Base-by-base conservation (phyloP, 768 basidiomycete species). In the Tephrocybe sp. region DNA sequence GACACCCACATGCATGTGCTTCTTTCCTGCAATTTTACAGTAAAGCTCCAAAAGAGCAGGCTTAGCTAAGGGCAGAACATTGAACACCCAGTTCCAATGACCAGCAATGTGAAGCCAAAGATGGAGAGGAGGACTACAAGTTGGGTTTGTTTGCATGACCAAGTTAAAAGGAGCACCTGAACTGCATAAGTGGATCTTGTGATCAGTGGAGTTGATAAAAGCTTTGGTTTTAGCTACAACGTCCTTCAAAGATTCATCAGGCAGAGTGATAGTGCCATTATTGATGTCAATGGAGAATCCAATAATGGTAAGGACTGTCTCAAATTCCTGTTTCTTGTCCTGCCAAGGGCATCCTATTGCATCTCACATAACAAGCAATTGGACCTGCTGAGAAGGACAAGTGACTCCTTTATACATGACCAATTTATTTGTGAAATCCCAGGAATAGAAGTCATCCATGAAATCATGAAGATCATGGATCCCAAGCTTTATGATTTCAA, bases 241-340 rank as follows among this genome's bases (percentile, higher is more conserved):
- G 2, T 60, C 49, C 0, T 4, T 3, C 0, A 56, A 21, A 0
- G 60, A 61, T 0, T 64, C 53, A 0, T 42, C 27, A 0, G 59
- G 47, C 24, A 72, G 55, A 0, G 53, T 53, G 5, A 69, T 63
- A 0, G 49, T 22, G 32, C 71, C 68, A 0, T 18, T 1, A 6
- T 61, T 57, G 0, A 60, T 57, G 24, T 73, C 58, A 1, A 74
- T 61, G 9, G 54, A 56, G 35, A 75, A 72, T 0, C 72, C 70
- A 38, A 74, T 71, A 28, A 74, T 63, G 11, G 58, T 62, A 0
- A 71, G 51, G 2, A 9, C 15, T 0, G 9, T 1, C 0, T 64
- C 66, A 45, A 51, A 60, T 5, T 65, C 45, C 47, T 70, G 64
- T 48, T 69, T 70, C 15, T 24, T n/a, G 11, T 65, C 56, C 19